Base-by-base conservation (phyloP, 1,284 basidiomycete species). In the Austroboletus olivaceoglutinosus region DNA sequence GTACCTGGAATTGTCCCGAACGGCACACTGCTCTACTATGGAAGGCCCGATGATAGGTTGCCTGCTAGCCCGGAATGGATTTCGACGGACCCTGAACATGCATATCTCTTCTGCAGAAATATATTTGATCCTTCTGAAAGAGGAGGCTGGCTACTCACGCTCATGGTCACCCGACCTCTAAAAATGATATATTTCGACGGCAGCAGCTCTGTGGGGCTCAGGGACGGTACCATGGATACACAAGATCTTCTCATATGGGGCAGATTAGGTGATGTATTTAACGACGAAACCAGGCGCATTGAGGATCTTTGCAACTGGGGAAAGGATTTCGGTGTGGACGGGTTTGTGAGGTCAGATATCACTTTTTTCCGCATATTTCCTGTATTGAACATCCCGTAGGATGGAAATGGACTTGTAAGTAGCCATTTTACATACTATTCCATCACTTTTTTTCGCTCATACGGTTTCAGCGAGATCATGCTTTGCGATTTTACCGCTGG, bases 351-450 rank as follows among this genome's bases (percentile, higher is more conserved):
- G 73, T 71, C 45, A 46, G 39, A 41, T 12, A 19, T 12, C 18
- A 10, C 34, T 11, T 4, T n/a, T 5, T 31, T 9, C 22, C 21
- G 43, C 10, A 29, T 2, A 31, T 12, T 11, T 4, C 10, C 4
- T 29, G 23, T 1, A 27, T 36, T 63, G 19, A 55, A 41, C 1
- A 16, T 13, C 1, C 41, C 7, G 29, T 40, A 73, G 76, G 55
- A 78, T 78, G 77, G 72, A 76, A 61, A 72, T 76, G 67, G 66
- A 72, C 54, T 79, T 78, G 77, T 79, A 53, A 58, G 75, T 58
- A 16, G 31, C 30, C 9, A 37, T 42, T 27, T 18, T 19, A 4
- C 0, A n/a, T 2, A 15, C 23, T 5, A 12, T 22, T 1, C 2
- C 10, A 2, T 4, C 27, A 8, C 13, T 44, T 25, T 29, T 45